phyloP scores from a whole-genome alignment of 1,139 yeast genomes.

The Yamadazyma diospyri region DNA sequence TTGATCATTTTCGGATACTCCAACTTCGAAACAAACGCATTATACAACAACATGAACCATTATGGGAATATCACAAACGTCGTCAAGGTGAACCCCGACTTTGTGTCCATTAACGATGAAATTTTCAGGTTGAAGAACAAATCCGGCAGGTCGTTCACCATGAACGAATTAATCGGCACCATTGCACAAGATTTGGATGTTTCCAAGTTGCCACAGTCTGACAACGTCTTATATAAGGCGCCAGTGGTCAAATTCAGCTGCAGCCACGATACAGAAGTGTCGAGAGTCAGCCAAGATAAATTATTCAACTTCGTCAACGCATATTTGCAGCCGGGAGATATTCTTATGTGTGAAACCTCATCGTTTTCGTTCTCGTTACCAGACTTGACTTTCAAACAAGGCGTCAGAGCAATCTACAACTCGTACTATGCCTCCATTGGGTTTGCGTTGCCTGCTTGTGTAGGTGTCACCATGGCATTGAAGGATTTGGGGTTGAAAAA shows the following conservation, averaged over 20 bases:
- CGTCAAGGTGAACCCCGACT: conserved; percentile 35
- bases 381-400: conserved; percentile 55
- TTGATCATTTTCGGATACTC: conserved; percentile 50
- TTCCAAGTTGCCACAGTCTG: conserved; percentile 12
- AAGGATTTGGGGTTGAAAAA: conserved; percentile 49
- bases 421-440: conserved; percentile 82
- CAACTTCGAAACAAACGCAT: conserved; percentile 54
- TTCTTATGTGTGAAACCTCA: conserved; percentile 73
- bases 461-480: conserved; percentile 73
- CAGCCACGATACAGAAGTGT: not conserved
- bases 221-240: conserved; percentile 12
- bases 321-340: conserved; percentile 56
- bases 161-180: conserved; percentile 20
- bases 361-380: conserved; percentile 71
- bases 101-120: conserved; percentile 26
- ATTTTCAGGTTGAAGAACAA: conserved; percentile 20
- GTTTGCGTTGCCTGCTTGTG: conserved; percentile 77
- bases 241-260: not conserved
- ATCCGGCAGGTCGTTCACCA: conserved; percentile 18
- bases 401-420: conserved; percentile 55
- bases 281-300: conserved; percentile 23
- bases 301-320: conserved; percentile 29
- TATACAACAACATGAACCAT: conserved; percentile 18
- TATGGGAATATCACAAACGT: conserved; percentile 20
- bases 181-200: conserved; percentile 15